A percentile compares a stretch with the other conserved stretches of the same genome.
Evolutionary conservation across 2,329 filamentous ascomycete genomes (phyloP).

Genomic region (Alternaria hordeiaustralica): DNA sequence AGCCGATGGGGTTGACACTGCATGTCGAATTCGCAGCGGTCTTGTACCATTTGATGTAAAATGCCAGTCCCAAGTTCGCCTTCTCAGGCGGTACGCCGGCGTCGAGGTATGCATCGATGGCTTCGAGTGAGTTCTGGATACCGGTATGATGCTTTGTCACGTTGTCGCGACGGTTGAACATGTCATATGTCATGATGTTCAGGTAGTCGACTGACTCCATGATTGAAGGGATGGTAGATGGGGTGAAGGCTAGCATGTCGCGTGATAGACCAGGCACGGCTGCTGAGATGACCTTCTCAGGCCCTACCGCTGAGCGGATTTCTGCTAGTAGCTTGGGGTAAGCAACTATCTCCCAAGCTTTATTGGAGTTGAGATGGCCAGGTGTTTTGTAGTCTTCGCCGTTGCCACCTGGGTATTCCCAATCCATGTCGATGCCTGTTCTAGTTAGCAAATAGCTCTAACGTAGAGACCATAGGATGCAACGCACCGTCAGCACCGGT

Average conservation of each 20-base stretch:
- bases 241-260: conserved; percentile 72
- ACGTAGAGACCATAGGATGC: not conserved
- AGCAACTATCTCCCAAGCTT: conserved; percentile 65
- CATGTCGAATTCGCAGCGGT: conserved; percentile 57
- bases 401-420: conserved; percentile 71
- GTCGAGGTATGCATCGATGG: conserved; percentile 64
- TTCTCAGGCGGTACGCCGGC: conserved; percentile 62
- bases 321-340: conserved; percentile 68
- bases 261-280: conserved; percentile 68
- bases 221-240: conserved; percentile 63
- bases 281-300: conserved; percentile 66
- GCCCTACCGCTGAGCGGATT: conserved; percentile 65
- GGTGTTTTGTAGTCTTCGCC: conserved; percentile 69
- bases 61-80: conserved; percentile 70
- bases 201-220: conserved; percentile 68
- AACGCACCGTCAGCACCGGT: conserved; percentile 66
- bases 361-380: conserved; percentile 63
- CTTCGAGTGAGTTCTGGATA: conserved; percentile 61
- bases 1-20: conserved; percentile 60
- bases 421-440: conserved; percentile 64
- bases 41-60: conserved; percentile 72
- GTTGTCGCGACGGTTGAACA: conserved; percentile 72
- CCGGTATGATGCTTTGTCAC: conserved; percentile 70
- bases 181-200: conserved; percentile 75
- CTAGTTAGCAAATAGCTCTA: not conserved